These are phyloP conservation scores for Fusarium mangiferae DNA, from an alignment of 2,329 filamentous ascomycete genomes.

Conservation along the genomic window DNA sequence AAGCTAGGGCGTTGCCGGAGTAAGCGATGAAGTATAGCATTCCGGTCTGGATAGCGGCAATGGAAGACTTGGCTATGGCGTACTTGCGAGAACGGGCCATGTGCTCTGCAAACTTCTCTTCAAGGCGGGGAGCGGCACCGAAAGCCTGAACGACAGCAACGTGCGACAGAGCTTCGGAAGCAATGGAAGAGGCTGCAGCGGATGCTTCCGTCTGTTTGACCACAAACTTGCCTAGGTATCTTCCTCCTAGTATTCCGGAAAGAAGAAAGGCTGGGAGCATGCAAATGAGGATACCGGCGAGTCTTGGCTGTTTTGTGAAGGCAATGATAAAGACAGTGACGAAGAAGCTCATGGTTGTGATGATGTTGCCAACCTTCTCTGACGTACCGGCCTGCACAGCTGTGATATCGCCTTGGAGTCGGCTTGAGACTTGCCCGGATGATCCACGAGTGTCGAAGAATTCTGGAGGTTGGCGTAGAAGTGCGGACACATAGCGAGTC, in stretches of 20 bases:
- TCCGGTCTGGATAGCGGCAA: background rate
- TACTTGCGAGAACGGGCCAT: background rate
- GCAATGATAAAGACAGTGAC: constrained; percentile 73
- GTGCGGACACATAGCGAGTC: constrained; percentile 65
- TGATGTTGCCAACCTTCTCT: constrained; percentile 74
- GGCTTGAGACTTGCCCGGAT: constrained; percentile 70
- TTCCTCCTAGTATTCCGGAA: constrained; percentile 67
- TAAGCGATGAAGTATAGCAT: background rate
- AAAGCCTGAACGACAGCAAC: background rate
- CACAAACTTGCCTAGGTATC: constrained; percentile 62
- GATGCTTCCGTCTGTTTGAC: constrained; percentile 56
- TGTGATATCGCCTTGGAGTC: constrained; percentile 73
- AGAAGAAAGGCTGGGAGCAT: constrained; percentile 70
- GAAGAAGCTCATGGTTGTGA: constrained; percentile 72
- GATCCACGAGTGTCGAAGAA: constrained; percentile 68
- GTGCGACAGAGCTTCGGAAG: background rate
- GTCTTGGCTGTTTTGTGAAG: constrained; percentile 44
- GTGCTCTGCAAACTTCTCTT: background rate
- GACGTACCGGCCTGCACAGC: constrained; percentile 75
- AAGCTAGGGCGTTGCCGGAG: background rate
- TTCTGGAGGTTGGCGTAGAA: constrained; percentile 69
- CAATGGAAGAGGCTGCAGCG: constrained; percentile 55
- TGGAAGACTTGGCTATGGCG: background rate
- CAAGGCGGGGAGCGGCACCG: background rate
- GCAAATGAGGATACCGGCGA: constrained; percentile 63